These are phyloP conservation scores for Emmonsiellopsis sp. DNA, from an alignment of 2,329 filamentous ascomycete genomes.

Conservation along the genomic window DNA sequence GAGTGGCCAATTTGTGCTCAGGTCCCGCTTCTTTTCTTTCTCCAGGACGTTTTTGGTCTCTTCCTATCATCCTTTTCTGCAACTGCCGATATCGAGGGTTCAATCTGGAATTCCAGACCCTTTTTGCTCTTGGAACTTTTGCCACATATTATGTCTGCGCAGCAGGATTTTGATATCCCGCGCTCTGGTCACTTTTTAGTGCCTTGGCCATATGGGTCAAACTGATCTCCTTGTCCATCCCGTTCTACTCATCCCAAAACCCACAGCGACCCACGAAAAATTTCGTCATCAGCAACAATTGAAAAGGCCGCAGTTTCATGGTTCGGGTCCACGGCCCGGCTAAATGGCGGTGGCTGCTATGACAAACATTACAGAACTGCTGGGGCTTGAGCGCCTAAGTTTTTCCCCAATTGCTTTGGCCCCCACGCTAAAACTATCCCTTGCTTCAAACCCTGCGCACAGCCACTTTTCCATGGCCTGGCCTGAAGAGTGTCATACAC, in stretches of 20 bases:
- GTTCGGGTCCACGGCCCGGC: no score
- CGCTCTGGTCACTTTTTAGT: background rate
- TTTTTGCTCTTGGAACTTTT: background rate
- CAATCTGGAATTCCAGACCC: background rate
- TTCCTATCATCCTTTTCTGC: background rate
- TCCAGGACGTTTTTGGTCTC: conserved; percentile 6
- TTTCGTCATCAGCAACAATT: background rate
- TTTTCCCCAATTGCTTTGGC: no score
- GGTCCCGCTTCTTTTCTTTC: conserved; percentile 6
- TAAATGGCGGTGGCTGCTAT: background rate
- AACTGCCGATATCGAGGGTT: background rate
- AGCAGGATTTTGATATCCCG: background rate
- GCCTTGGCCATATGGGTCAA: background rate
- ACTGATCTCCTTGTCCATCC: background rate
- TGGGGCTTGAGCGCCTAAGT: background rate
- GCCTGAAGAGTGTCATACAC: background rate
- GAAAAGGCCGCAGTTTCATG: background rate
- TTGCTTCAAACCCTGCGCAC: background rate
- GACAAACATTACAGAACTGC: background rate
- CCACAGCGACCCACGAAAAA: background rate
- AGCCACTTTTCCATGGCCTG: background rate
- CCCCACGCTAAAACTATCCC: background rate
- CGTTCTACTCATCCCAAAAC: background rate
- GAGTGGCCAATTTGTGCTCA: conserved; percentile 19
- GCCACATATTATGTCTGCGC: background rate